Evolutionary conservation across 495 filamentous ascomycete genomes (phyloP).

Genomic region (Annulohypoxylon moriforme): DNA sequence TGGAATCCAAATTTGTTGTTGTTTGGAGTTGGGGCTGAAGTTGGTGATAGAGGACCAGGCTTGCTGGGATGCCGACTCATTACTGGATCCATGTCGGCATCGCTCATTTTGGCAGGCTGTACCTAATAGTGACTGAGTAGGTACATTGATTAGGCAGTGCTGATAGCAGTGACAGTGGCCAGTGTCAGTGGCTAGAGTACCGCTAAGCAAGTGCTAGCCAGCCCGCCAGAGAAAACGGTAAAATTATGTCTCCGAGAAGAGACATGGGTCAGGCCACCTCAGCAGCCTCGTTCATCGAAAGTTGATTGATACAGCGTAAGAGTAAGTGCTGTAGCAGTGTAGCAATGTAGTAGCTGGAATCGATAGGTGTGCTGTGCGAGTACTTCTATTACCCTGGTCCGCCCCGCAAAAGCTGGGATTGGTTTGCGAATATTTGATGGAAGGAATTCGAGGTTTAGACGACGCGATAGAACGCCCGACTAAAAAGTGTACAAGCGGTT

Average conservation of each 20-base stretch:
- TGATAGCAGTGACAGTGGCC: neutral
- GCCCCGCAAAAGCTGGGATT: constrained; percentile 37
- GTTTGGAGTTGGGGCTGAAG: constrained; percentile 28
- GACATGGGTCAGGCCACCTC: constrained; percentile 50
- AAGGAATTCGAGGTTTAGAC: constrained; percentile 8
- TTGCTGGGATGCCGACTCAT: constrained; percentile 40
- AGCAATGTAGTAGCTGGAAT: neutral
- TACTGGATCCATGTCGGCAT: constrained; percentile 44
- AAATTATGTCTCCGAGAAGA: constrained; percentile 46
- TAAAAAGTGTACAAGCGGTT: neutral
- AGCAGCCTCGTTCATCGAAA: constrained; percentile 45
- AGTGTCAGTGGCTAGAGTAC: constrained; percentile 33
- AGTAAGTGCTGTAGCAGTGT: too few relatives aligned
- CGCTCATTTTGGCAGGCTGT: constrained; percentile 42
- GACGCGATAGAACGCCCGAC: constrained; percentile 1
- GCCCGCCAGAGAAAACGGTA: constrained; percentile 37
- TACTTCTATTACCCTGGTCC: constrained; percentile 23
- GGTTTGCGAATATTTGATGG: constrained; percentile 4
- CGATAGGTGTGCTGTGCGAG: constrained; percentile 20
- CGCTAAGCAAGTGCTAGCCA: constrained; percentile 28
- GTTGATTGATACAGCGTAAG: constrained; percentile 23
- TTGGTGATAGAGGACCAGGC: constrained; percentile 37
- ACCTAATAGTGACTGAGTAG: neutral
- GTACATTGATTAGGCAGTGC: constrained; percentile 10
- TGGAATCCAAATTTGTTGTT: constrained; percentile 37